Base-by-base conservation (phyloP, 2,329 filamentous ascomycete genomes). In the Penicillium sp. region DNA sequence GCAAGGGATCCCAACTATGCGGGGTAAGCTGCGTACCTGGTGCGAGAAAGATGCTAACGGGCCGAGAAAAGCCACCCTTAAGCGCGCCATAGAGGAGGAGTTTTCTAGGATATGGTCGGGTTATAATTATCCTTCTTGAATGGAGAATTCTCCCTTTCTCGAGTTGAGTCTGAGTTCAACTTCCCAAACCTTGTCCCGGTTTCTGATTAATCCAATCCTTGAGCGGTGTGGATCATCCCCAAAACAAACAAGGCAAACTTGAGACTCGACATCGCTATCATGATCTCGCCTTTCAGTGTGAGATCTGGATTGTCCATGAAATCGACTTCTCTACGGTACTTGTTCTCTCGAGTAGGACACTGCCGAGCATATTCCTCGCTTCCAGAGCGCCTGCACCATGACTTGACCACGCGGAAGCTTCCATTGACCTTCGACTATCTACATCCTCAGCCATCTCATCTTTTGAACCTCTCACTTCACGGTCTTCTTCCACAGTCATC, bases 31-130 rank as follows among this genome's bases (percentile, higher is more conserved):
- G 50, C 62, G 64, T 62, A 88, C 87, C 81, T 89, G 87, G 71
- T 90, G 87, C 27, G 87, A 89, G 69, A 89, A 90, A 33, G 86
- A 88, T 25, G 85, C 85, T 64, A 80, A 73, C 3, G 87, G 87
- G 8, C 87, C 87, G 29, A 90, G 73, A 67, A 85, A 90, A 43
- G 85, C 82, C 37, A 77, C 72, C 54, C 62, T 69, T 45, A 72
- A 59, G 31, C 63, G 37, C 10, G 43, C 35, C 57, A 56, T 59
- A 11, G 39, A n/a, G 31, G 23, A 19, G 23, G 29, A 23, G 26
- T 9, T 25, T 25, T 49, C 14, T 49, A 31, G 19, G 21, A 31
- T 48, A 48, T 33, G 25, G n/a, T 39, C 27, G 9, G 27, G 45
- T 4, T 49, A n/a, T 26, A 31, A 21, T 9, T 11, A 1, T 10